These are phyloP conservation scores for Ajuga reptans DNA, from an alignment of 305 asterid genomes.

Conservation along the genomic window DNA sequence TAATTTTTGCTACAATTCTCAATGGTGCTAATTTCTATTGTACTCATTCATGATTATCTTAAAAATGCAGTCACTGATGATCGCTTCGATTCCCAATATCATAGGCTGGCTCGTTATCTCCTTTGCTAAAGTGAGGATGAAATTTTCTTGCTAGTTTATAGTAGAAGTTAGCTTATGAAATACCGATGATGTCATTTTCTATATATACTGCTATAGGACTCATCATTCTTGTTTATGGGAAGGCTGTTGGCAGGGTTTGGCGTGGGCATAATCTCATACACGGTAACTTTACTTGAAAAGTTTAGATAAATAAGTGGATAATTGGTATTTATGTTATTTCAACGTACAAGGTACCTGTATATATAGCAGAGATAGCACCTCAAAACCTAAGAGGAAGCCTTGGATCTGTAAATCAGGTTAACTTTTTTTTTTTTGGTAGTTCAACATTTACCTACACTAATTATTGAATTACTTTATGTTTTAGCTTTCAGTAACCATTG, in stretches of 20 bases:
- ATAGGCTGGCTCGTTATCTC: conserved; percentile 84
- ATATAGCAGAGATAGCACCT: conserved; percentile 85
- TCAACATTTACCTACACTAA: not conserved
- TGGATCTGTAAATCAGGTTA: conserved; percentile 77
- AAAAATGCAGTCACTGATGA: conserved; percentile 66
- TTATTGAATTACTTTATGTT: not conserved
- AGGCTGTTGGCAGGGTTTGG: conserved; percentile 84
- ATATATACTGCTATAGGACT: conserved; percentile 36
- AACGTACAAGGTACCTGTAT: conserved; percentile 67
- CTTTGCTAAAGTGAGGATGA: conserved; percentile 58
- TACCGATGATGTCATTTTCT: not conserved
- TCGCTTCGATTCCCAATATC: conserved; percentile 78
- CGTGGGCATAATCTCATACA: conserved; percentile 77
- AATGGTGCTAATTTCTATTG: not conserved
- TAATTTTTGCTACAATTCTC: not conserved
- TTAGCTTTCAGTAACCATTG: conserved; percentile 76
- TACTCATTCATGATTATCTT: not conserved
- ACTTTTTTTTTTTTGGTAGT: conserved; percentile 4
- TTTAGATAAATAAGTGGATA: not conserved
- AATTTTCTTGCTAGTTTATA: not conserved
- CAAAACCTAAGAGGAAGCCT: conserved; percentile 81
- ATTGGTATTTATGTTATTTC: not conserved
- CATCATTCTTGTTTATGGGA: conserved; percentile 86
- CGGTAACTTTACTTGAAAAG: conserved; percentile 38
- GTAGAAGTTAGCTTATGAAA: not conserved